phyloP scores from a whole-genome alignment of 495 filamentous ascomycete species.

The Penicillium cinerascens region DNA sequence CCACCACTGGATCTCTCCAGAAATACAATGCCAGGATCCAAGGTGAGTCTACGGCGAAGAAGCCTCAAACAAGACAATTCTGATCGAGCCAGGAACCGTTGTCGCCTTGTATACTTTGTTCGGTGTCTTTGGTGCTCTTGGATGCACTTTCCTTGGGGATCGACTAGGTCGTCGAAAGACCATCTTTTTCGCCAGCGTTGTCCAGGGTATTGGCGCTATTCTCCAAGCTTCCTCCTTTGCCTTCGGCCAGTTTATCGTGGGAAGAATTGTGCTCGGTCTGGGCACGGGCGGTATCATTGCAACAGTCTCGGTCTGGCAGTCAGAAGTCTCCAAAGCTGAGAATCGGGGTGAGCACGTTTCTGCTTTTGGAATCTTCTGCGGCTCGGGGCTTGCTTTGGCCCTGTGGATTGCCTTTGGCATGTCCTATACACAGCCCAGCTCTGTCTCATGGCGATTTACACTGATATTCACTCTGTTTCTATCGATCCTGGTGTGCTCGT shows the following conservation, averaged over 20 bases:
- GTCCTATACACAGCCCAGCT: conserved; percentile 11
- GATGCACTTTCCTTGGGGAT: conserved; percentile 44
- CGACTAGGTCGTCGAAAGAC: conserved; percentile 46
- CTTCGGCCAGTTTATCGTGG: conserved; percentile 41
- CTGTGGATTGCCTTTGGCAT: conserved; percentile 11
- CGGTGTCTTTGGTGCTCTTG: conserved; percentile 12
- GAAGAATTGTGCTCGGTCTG: conserved; percentile 35
- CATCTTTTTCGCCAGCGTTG: conserved; percentile 41
- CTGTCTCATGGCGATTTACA: conserved; percentile 41
- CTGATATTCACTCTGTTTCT: conserved; percentile 46
- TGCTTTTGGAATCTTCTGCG: conserved; percentile 35
- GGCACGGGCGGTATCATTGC: conserved; percentile 37
- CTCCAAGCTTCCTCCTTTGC: conserved; percentile 46
- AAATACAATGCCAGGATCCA: conserved; percentile 22
- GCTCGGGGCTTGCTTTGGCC: conserved; percentile 17
- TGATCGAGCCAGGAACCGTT: conserved; percentile 9
- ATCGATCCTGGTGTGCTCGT: conserved; percentile 38
- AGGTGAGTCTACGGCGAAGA: conserved; percentile 7
- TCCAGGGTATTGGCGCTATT: conserved; percentile 50
- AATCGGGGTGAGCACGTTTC: conserved; percentile 35
- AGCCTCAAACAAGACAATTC: not conserved
- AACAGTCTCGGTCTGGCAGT: conserved; percentile 42
- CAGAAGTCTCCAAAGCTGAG: conserved; percentile 31
- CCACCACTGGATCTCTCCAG: conserved; percentile 23
- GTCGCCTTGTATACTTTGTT: conserved; percentile 17